Percentiles rank a stretch among this genome's conserved stretches.
These are phyloP conservation scores for Exobasidium cylindrosporum DNA, from an alignment of 1,284 basidiomycete species.

Conservation along the genomic window DNA sequence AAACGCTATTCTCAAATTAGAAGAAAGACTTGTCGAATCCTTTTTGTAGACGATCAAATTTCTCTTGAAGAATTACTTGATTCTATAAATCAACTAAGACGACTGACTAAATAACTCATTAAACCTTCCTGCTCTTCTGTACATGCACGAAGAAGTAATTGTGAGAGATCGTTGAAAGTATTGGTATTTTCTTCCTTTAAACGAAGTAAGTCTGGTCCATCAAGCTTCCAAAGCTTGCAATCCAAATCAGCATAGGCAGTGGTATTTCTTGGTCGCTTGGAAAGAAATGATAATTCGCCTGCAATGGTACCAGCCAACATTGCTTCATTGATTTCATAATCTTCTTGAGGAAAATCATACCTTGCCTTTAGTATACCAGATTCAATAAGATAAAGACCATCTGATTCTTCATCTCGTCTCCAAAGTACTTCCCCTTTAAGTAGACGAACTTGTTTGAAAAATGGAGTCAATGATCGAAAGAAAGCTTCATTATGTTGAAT, in stretches of 20 bases:
- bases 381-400: conserved; percentile 61
- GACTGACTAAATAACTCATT: conserved; percentile 50
- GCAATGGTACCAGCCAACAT: conserved; percentile 54
- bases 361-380: conserved; percentile 49
- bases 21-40: too few species aligned
- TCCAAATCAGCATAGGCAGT: conserved; percentile 48
- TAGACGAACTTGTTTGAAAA: conserved; percentile 68
- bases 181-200: conserved; percentile 25
- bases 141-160: conserved; percentile 43
- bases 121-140: conserved; percentile 51
- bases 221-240: conserved; percentile 43
- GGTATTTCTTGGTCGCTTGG: conserved; percentile 41
- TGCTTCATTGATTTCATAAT: conserved; percentile 52
- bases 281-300: conserved; percentile 43
- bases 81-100: conserved; percentile 49
- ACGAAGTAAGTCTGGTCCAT: conserved; percentile 23
- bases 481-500: conserved; percentile 58
- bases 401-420: conserved; percentile 70
- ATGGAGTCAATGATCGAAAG: conserved; percentile 62
- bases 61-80: too few species aligned
- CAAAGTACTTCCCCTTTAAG: conserved; percentile 70
- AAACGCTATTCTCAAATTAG: too few species aligned
- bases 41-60: too few species aligned
- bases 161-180: conserved; percentile 31
- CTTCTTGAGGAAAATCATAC: conserved; percentile 50